phyloP scores from a whole-genome alignment of 2,329 filamentous ascomycete species.

The Colletotrichum lentis region DNA sequence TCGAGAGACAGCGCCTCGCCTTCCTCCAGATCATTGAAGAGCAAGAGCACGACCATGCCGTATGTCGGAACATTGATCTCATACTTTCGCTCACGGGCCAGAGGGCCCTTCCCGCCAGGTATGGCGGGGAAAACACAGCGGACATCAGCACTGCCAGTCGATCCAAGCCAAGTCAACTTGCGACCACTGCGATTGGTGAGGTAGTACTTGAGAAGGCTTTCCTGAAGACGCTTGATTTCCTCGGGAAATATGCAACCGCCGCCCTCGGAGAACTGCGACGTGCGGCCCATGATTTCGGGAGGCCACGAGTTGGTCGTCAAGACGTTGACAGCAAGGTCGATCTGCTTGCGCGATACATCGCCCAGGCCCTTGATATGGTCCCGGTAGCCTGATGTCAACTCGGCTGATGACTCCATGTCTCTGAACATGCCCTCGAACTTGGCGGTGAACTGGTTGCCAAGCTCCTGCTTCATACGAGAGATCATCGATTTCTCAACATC shows the following conservation, averaged over 20 bases:
- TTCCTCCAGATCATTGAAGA: conserved; percentile 81
- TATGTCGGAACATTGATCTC: conserved; percentile 94
- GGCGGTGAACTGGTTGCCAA: conserved; percentile 91
- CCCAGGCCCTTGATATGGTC: conserved; percentile 66
- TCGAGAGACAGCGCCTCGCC: conserved; percentile 66
- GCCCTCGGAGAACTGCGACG: conserved; percentile 60
- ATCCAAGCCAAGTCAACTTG: conserved; percentile 81
- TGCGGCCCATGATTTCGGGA: conserved; percentile 79
- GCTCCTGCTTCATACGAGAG: conserved; percentile 93
- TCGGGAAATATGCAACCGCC: conserved; percentile 75
- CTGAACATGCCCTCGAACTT: conserved; percentile 98
- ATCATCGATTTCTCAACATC: conserved; percentile 97
- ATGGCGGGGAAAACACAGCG: conserved; percentile 79
- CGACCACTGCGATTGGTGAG: conserved; percentile 86
- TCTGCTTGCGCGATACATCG: conserved; percentile 64
- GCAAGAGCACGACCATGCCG: conserved; percentile 85
- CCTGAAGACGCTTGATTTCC: conserved; percentile 77
- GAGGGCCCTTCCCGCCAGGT: conserved; percentile 69
- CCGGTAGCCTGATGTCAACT: conserved; percentile 80
- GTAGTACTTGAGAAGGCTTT: conserved; percentile 90
- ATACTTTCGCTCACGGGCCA: conserved; percentile 75
- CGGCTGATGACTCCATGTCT: conserved; percentile 88
- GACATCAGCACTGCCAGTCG: conserved; percentile 82
- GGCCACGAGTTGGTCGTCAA: conserved; percentile 97
- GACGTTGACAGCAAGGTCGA: conserved; percentile 85